Evolutionary conservation across 169 alveolate genomes (phyloP).

Genomic region (Blepharisma undulans): DNA sequence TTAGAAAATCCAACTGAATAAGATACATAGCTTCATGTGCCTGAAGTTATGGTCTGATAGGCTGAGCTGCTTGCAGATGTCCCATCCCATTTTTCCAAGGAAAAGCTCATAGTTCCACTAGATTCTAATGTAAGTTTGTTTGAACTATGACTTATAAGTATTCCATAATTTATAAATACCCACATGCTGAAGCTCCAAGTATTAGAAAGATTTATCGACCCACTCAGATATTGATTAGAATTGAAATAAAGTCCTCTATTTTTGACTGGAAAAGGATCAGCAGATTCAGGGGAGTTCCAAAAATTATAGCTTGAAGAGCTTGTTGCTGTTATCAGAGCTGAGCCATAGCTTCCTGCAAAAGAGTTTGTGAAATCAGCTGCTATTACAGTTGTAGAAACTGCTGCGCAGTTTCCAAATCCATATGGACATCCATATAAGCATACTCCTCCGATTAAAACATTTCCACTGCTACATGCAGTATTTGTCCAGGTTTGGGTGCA

Average conservation of each 20-base stretch:
- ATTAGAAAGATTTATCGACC: not conserved
- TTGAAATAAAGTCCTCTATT: not conserved
- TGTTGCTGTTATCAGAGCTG: not conserved
- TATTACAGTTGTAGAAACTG: not conserved
- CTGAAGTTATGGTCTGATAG: not conserved
- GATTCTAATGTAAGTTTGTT: not conserved
- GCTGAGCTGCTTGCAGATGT: not conserved
- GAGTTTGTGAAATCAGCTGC: not conserved
- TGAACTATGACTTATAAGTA: not conserved
- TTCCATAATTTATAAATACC: not conserved
- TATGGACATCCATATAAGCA: not conserved
- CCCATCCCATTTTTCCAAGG: not conserved
- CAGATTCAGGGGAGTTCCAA: not conserved
- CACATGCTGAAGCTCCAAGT: not conserved
- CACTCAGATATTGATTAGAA: not conserved
- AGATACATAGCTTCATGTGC: not conserved
- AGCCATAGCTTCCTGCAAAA: not conserved
- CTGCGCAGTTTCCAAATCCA: not conserved
- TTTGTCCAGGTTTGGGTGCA: not conserved
- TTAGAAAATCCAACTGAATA: not conserved
- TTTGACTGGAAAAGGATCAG: conserved; percentile 1
- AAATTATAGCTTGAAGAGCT: not conserved
- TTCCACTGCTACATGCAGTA: not conserved
- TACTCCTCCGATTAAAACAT: not conserved
- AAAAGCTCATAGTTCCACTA: not conserved